These are phyloP conservation scores for Backusella tarrabulga DNA, from an alignment of 192 early-diverging fungal genomes.

Conservation along the genomic window DNA sequence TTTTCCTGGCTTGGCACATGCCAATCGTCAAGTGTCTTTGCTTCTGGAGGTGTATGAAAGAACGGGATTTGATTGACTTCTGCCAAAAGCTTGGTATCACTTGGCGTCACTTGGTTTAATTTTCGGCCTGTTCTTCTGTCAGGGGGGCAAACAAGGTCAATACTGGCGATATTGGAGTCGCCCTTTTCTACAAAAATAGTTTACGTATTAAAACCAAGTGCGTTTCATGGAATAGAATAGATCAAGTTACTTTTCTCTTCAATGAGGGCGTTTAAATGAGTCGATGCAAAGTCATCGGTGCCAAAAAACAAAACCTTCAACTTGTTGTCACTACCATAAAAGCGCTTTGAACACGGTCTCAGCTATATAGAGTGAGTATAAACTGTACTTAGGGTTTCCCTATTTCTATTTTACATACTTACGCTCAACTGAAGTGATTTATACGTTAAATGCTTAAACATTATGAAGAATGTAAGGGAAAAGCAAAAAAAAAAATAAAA, in stretches of 20 bases:
- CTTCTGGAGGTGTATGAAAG: conserved; percentile 53
- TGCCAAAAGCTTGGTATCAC: conserved; percentile 50
- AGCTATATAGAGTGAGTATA: not conserved
- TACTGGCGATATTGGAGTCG: conserved; percentile 24
- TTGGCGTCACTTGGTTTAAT: conserved; percentile 9
- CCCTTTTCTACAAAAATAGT: conserved; percentile 29
- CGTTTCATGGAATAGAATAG: not conserved
- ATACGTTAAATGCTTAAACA: not conserved
- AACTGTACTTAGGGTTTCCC: not conserved
- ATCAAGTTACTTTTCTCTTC: conserved; percentile 41
- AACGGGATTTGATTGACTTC: conserved; percentile 33
- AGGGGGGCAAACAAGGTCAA: conserved; percentile 33
- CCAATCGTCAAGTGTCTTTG: conserved; percentile 46
- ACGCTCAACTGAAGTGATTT: not conserved
- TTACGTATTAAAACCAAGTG: conserved; percentile 32
- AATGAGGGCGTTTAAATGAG: conserved; percentile 57
- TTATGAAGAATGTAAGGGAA: not conserved
- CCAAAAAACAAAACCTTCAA: conserved; percentile 79
- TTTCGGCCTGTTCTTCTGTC: conserved; percentile 40
- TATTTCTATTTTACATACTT: not conserved
- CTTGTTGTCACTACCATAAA: not conserved
- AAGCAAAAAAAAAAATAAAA: not conserved
- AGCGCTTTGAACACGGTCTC: not conserved
- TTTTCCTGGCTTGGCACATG: conserved; percentile 28
- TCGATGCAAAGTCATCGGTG: conserved; percentile 76